Base-by-base conservation (phyloP, 1,284 basidiomycete genomes). In the Amylostereum areolatum region DNA sequence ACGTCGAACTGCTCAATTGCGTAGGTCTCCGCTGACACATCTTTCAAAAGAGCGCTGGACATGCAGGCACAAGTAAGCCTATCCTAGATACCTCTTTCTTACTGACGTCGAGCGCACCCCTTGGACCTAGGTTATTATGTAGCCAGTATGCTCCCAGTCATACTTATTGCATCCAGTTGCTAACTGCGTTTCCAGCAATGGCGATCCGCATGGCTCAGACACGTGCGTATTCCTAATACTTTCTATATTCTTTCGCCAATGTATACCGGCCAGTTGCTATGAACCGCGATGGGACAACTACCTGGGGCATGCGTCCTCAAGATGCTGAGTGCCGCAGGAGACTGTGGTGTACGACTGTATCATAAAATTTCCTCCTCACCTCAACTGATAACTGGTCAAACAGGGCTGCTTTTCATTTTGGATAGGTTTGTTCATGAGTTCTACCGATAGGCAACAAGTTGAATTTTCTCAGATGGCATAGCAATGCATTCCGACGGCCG, bases 191-290 rank as follows among this genome's bases (percentile, higher is more conserved):
- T 29, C 11, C 18, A 57, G 55, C 48, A 35, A 39, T 54, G 10
- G 59, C 59, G 7, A 59, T 60, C 44, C 57, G 59, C 12, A 59
- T 56, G 53, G 59, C 59, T 11, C 59, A 60, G 43, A 49, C 55
- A 28, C 44, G 54, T 54, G 44, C 11, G 48, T 27, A 2, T 46
- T 43, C 35, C 2, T 39, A 28, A 45, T 11, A 34, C 25, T 29
- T 12, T 30, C 29, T 28, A 6, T 28, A 4, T 8, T 5, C 12
- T 45, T 28, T 28, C 3, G 9, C 39, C 48, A 18, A 44, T 36
- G 29, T 12, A 1, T 25, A 10, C n/a, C 36, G 2, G 3, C 11
- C 39, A 61, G 59, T 61, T n/a, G 57, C 50, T 1, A 56, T 61
- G 57, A 52, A 61, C 39, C 59, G 59, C 24, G 59, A 61, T 31